Percentiles rank a stretch among this genome's conserved stretches.
Evolutionary conservation across 768 basidiomycete species (phyloP).

Genomic region (Termitomyces sp.): DNA sequence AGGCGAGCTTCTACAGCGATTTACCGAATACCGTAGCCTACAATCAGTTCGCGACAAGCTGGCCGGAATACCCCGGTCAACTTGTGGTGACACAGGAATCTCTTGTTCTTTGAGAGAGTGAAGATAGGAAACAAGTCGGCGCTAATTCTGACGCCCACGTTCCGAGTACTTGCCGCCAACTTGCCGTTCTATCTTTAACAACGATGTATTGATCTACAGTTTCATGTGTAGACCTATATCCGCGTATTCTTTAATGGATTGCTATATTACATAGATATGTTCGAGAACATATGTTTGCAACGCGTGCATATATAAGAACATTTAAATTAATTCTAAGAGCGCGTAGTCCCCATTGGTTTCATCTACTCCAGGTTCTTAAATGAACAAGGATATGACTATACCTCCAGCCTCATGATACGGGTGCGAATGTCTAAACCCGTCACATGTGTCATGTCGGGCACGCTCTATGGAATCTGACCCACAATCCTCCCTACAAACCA

Average conservation of each 20-base stretch:
- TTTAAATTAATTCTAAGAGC: neutral
- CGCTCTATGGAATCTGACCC: constrained; percentile 44
- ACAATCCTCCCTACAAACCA: constrained; percentile 43
- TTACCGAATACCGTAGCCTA: constrained; percentile 11
- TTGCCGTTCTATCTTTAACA: neutral
- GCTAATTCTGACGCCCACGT: neutral
- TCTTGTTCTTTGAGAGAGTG: neutral
- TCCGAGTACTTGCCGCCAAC: neutral
- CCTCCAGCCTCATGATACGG: too few relatives aligned
- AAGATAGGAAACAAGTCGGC: neutral
- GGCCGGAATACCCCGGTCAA: constrained; percentile 1
- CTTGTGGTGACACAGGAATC: constrained; percentile 5
- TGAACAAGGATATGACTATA: neutral
- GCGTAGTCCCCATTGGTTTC: too few relatives aligned
- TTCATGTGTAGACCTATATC: neutral
- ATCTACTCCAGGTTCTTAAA: neutral
- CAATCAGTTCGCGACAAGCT: constrained; percentile 8
- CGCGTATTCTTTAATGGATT: neutral
- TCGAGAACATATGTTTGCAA: neutral
- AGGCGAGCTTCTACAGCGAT: constrained; percentile 26
- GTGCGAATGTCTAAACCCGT: too few relatives aligned
- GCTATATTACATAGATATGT: neutral
- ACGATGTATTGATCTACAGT: neutral
- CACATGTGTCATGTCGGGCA: neutral
- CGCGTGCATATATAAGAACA: neutral